These are phyloP conservation scores for Russula compacta DNA, from an alignment of 768 basidiomycete genomes.

Conservation along the genomic window DNA sequence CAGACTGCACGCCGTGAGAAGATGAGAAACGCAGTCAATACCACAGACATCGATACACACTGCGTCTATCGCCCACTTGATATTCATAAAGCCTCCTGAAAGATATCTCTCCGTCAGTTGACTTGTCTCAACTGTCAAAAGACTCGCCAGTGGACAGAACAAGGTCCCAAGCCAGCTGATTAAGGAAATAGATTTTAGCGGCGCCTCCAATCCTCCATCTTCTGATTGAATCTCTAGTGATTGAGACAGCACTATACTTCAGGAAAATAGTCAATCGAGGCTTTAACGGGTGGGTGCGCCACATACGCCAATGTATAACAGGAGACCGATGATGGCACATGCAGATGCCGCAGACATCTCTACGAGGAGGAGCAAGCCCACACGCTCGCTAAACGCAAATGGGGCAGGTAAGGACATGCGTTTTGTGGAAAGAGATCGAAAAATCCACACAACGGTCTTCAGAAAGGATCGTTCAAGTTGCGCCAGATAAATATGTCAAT, in stretches of 20 bases:
- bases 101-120: background rate
- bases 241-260: slow-evolving; percentile 18
- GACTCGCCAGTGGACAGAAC: slow-evolving; percentile 22
- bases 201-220: slow-evolving; percentile 19
- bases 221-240: slow-evolving; percentile 13
- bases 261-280: background rate
- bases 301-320: slow-evolving; percentile 22
- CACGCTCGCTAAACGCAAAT: slow-evolving; percentile 21
- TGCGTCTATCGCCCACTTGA: slow-evolving; percentile 28
- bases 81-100: slow-evolving; percentile 32
- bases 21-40: background rate
- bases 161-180: slow-evolving; percentile 24
- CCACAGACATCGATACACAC: slow-evolving; percentile 20
- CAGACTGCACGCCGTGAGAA: background rate
- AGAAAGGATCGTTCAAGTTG: no score
- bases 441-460: no score
- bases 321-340: slow-evolving; percentile 18
- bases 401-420: background rate
- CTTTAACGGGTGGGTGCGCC: background rate
- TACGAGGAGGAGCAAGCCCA: slow-evolving; percentile 23
- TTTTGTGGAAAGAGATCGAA: background rate
- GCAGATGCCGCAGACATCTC: slow-evolving; percentile 21
- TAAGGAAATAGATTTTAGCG: slow-evolving; percentile 24
- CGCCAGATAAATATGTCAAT: no score
- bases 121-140: no score